Conservation (phyloP, 768 basidiomycete species). For the Dioszegia crocea region DNA sequence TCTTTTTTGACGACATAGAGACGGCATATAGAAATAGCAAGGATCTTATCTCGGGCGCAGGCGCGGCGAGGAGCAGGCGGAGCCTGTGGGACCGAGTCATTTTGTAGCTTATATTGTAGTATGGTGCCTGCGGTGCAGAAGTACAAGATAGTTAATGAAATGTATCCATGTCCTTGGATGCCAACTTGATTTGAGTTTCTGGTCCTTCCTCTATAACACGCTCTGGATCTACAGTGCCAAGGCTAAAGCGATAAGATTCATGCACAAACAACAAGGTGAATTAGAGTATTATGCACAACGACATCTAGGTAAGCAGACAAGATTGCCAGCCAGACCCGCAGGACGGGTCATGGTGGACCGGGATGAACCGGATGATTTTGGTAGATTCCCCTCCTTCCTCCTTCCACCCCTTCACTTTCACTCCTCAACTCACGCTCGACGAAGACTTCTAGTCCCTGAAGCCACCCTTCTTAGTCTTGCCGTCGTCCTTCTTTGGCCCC, state of each 20-base stretch:
- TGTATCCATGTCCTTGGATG: too few species aligned
- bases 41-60: neutral
- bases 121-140: neutral
- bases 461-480: constrained; percentile 38
- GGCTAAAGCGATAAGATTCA: neutral
- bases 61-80: neutral
- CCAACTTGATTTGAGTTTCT: too few species aligned
- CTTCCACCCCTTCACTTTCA: too few species aligned
- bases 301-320: neutral
- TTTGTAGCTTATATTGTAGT: neutral
- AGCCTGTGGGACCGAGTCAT: too few species aligned
- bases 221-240: too few species aligned
- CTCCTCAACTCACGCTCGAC: neutral
- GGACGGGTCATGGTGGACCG: neutral
- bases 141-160: neutral
- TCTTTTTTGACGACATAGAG: neutral
- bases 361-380: constrained; percentile 3
- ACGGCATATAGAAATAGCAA: neutral
- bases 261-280: constrained; percentile 10
- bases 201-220: too few species aligned
- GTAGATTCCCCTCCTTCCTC: neutral
- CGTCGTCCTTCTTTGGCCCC: constrained; percentile 32
- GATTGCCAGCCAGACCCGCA: too few species aligned
- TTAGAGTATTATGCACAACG: constrained; percentile 6
- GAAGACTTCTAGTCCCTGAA: constrained; percentile 41